Evolutionary conservation across 805 yeast species (phyloP), one percentile per base, ranked within the genome.

Genomic region (Tetrapisispora fleetii): DNA sequence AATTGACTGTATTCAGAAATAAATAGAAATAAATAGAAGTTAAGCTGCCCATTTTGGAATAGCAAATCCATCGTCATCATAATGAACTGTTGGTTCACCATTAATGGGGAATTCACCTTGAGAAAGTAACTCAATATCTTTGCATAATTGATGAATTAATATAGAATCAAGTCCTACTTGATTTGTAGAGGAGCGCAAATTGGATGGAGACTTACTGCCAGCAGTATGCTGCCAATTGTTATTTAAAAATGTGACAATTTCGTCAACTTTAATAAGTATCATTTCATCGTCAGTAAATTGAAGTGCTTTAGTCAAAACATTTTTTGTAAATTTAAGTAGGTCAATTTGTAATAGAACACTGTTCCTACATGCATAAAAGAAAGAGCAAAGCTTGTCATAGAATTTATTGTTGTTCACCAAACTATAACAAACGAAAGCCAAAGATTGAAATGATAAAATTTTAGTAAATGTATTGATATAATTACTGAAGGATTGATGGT

Each of bases 121-220:
- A 4, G 48, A 39, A 10, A 45, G 18, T 11, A 27, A 24, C 42
- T 54, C 46, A 13, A 66, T 60, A 46, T 66, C 69, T 19, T 57
- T 52, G 35, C 68, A 62, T 18, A 66, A 48, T 37, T 65, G 68
- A 19, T 55, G 58, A n/a, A 65, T 60, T 27, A 66, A 48, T 14
- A 66, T 58, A 1, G 70, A 66, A 47, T 64, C 67, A 19, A 56
- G 54, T 2, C 69, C 69, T 14, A 65, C 68, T 51, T 61, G 59
- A 40, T 49, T 40, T n/a, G 48, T 37, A 44, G 45, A 42, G 45
- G 30, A 28, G 43, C 19, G 18, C 28, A 36, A 27, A 33, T 39
- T 39, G 27, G 51, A 39, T 40, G 48, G 43, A 10, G 21, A 13
- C 5, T 27, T 50, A 48, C 37, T 49, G 22, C 46, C 45, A 21